A percentile compares a stretch with the other conserved stretches of the same genome.
Conservation (phyloP, 2,329 filamentous ascomycete genomes). For the Canariomyces notabilis region DNA sequence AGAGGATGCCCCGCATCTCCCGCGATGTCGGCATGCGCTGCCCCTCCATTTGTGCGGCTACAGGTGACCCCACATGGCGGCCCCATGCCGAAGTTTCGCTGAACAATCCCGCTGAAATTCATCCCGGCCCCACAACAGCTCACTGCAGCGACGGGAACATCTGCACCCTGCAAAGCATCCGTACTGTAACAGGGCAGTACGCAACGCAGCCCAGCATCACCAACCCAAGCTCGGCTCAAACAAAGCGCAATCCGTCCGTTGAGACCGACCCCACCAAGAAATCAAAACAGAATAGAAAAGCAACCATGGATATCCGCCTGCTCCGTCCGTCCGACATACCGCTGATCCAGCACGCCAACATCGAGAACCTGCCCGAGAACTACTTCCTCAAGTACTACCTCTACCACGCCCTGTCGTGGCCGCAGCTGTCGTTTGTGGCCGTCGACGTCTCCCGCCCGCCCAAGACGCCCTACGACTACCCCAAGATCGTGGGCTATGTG, state of each 20-base stretch:
- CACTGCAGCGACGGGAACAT: not conserved
- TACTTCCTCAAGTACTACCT: conserved; percentile 99
- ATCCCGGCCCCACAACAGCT: conserved; percentile 12
- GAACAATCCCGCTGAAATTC: conserved; percentile 10
- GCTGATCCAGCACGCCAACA: conserved; percentile 95
- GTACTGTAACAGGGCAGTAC: no score
- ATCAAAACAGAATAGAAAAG: no score
- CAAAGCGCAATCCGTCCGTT: no score
- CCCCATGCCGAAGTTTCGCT: conserved; percentile 5
- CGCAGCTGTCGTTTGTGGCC: conserved; percentile 92
- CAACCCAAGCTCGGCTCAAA: no score
- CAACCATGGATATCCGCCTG: conserved; percentile 81
- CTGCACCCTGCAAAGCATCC: no score
- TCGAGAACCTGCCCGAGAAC: conserved; percentile 98
- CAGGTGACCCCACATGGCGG: conserved; percentile 12
- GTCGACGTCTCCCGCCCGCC: conserved; percentile 81
- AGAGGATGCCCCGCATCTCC: conserved; percentile 17
- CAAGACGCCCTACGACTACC: conserved; percentile 78
- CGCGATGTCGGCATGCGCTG: conserved; percentile 20
- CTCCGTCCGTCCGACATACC: conserved; percentile 79
- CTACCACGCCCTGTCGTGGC: conserved; percentile 97
- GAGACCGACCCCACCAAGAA: no score
- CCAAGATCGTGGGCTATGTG: conserved; percentile 98
- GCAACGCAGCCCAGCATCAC: conserved; percentile 3
- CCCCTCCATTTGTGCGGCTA: conserved; percentile 28